Base-by-base conservation (phyloP, 768 basidiomycete genomes). In the Auriscalpium vulgare region DNA sequence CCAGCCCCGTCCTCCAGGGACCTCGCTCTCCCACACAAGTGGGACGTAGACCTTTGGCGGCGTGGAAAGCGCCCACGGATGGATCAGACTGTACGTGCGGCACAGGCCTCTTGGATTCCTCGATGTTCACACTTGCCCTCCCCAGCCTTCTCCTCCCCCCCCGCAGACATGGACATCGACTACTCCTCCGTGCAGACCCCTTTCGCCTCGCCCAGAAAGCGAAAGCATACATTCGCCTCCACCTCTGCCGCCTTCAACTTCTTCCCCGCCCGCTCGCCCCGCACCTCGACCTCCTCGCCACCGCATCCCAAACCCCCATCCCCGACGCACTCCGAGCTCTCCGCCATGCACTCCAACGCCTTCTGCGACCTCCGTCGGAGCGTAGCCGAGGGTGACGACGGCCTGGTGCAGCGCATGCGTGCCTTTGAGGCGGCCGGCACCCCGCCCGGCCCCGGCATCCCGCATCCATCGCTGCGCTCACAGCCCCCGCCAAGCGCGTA, bases 361-460 rank as follows among this genome's bases (percentile, higher is more conserved):
- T 86, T 87, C 57, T 75, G 77, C 68, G 84, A 87, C 60, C 77
- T 89, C 40, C 81, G 75, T 46, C 74, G 76, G 63, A 85, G 79
- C 59, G 75, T 88, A 19, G 74, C 75, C 34, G 80, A 86, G 61
- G 81, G 74, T 59, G 85, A 83, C 17, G 85, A 88, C 61, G 80
- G 82, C 8, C 75, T 88, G 49, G 77, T 89, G 11, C 78, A 74
- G 55, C 82, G 83, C 51, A 88, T 89, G 87, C 83, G 83, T 54
- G 82, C 87, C 60, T 85, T 82, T 65, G 87, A 88, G 67, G 69
- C 74, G 50, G 73, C 75, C 23, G 74, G 81, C 54, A 77, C 77
- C 17, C 55, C 53, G 38, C 17, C 51, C 5, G 38, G 70, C 71
- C 56, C 70, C 71, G 37, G 70, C 67, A 51, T 65, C 69, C 13